Evolutionary conservation across 306 rosid species (phyloP).

Genomic region (Pterocarpus macrocarpus): DNA sequence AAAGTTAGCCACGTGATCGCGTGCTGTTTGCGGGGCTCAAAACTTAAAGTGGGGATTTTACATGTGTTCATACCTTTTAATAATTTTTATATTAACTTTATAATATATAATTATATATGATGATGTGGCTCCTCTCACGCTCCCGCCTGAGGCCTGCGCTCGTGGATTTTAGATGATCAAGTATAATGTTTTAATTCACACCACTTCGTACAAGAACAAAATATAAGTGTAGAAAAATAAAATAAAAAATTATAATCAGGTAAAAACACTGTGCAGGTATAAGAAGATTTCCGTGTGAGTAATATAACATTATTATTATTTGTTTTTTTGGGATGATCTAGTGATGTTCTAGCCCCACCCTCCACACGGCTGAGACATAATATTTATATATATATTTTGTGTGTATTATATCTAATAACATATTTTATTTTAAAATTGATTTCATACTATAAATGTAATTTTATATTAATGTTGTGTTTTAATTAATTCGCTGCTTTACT

Average conservation of each 20-base stretch:
- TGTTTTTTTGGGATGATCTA: neutral
- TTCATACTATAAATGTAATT: neutral
- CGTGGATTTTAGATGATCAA: neutral
- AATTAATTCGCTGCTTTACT: neutral
- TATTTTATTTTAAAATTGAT: neutral
- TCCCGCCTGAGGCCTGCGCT: conserved; percentile 19
- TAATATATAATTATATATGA: neutral
- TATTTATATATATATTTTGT: neutral
- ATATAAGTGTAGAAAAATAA: too few species aligned
- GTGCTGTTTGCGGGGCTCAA: conserved; percentile 51
- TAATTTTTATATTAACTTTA: neutral
- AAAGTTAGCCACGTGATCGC: conserved; percentile 51
- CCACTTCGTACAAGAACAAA: neutral
- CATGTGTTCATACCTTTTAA: conserved; percentile 32
- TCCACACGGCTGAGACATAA: neutral
- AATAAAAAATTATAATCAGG: too few species aligned
- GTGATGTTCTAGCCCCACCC: neutral
- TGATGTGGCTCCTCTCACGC: conserved; percentile 13
- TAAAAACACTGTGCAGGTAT: too few species aligned
- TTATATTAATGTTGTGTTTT: neutral
- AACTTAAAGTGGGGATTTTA: conserved; percentile 33
- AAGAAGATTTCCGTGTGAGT: too few species aligned
- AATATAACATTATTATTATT: too few species aligned
- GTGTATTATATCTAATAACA: neutral
- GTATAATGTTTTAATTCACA: neutral